phyloP scores from a whole-genome alignment of 2,329 filamentous ascomycete species.

The Fusarium verticillioides region DNA sequence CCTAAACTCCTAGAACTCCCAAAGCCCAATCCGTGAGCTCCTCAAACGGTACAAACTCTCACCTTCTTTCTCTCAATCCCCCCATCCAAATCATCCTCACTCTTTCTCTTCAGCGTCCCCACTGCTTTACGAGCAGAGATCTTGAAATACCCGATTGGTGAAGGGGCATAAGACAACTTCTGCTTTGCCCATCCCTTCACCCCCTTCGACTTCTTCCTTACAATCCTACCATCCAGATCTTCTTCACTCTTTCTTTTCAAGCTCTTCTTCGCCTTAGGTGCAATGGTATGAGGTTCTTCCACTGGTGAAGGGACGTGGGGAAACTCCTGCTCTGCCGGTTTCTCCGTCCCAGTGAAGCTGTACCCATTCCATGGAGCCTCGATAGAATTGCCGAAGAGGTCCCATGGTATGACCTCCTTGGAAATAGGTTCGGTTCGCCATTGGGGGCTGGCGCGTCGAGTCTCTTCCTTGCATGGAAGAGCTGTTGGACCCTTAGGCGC shows the following conservation, averaged over 20 bases:
- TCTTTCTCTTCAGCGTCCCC: neutral
- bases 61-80: neutral
- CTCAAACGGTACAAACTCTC: neutral
- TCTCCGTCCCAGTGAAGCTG: neutral
- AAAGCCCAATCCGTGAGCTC: neutral
- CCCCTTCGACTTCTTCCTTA: neutral
- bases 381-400: neutral
- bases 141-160: accelerated
- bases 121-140: neutral
- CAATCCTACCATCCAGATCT: accelerated
- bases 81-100: neutral
- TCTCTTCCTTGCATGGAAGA: neutral
- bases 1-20: neutral
- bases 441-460: accelerated
- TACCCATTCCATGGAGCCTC: neutral
- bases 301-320: neutral
- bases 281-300: neutral
- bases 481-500: too few species aligned
- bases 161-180: neutral
- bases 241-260: neutral
- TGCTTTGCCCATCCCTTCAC: neutral
- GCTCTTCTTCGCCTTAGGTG: neutral
- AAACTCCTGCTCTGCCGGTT: neutral
- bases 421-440: neutral
- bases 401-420: neutral